phyloP scores from a whole-genome alignment of 1,284 basidiomycete species.

The Ganoderma multipileum region DNA sequence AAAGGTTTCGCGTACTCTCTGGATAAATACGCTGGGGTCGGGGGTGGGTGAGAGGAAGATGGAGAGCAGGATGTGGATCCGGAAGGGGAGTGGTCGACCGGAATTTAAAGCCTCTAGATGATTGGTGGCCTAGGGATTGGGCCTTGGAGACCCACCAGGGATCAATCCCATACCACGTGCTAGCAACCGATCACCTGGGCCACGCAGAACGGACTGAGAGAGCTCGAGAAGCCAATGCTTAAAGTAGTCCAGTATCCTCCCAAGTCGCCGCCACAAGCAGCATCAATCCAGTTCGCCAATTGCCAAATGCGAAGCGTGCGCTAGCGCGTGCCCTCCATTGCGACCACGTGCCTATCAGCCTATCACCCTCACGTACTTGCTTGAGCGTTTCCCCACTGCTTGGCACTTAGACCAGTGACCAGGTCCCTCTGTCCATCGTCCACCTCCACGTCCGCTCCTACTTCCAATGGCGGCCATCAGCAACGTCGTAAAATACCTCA shows the following conservation, averaged over 20 bases:
- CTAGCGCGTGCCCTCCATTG: neutral
- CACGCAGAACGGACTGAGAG: neutral
- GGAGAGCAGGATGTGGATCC: neutral
- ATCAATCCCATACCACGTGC: neutral
- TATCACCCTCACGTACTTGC: too few species aligned
- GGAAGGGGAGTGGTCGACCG: neutral
- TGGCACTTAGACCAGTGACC: neutral
- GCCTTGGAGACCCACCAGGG: neutral
- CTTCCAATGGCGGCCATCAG: slow-evolving; percentile 28
- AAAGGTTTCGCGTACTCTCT: neutral
- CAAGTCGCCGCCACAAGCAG: neutral
- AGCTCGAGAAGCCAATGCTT: neutral
- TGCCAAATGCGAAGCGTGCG: neutral
- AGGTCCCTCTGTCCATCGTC: neutral
- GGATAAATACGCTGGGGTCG: neutral
- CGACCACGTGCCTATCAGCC: slow-evolving; percentile 28
- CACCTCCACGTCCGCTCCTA: slow-evolving; percentile 6
- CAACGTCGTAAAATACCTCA: slow-evolving; percentile 27
- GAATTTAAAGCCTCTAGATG: neutral
- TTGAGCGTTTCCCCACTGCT: slow-evolving; percentile 17
- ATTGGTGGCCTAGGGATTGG: neutral
- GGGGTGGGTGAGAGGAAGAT: neutral
- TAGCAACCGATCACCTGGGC: neutral
- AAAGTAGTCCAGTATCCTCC: neutral
- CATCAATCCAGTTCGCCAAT: neutral